phyloP scores from a whole-genome alignment of 805 yeast species.

The Yarrowia sp. region DNA sequence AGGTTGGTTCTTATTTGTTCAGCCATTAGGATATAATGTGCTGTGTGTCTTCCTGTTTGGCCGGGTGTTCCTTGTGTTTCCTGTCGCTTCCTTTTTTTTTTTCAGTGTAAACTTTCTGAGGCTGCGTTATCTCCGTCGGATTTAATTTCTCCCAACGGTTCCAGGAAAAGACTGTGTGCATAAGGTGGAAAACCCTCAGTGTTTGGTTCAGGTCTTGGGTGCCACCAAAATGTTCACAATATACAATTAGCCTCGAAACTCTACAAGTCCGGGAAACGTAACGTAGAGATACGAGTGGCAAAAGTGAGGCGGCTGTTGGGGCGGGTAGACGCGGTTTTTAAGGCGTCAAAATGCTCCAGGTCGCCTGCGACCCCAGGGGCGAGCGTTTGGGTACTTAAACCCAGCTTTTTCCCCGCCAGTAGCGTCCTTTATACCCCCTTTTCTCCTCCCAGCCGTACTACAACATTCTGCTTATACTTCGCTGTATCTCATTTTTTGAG shows the following conservation, averaged over 20 bases:
- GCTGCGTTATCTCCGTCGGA: conserved; percentile 37
- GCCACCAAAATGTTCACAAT: conserved; percentile 5
- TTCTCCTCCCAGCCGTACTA: conserved; percentile 21
- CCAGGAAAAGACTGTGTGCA: conserved; percentile 14
- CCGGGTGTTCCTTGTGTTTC: too few species aligned
- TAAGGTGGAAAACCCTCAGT: neutral
- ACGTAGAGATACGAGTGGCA: conserved; percentile 24
- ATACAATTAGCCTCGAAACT: conserved; percentile 1
- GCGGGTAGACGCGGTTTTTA: neutral
- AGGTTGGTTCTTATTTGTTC: conserved; percentile 47
- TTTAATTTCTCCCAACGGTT: conserved; percentile 10
- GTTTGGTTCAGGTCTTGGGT: neutral
- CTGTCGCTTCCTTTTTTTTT: neutral
- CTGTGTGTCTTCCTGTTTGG: too few species aligned
- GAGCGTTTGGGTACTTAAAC: too few species aligned
- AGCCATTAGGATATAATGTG: conserved; percentile 39
- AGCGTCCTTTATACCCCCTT: neutral
- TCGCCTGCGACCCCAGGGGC: too few species aligned
- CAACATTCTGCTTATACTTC: conserved; percentile 21
- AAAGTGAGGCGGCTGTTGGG: neutral
- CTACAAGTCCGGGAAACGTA: conserved; percentile 35
- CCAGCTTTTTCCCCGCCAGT: neutral
- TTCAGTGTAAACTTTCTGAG: neutral
- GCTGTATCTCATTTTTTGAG: conserved; percentile 25
- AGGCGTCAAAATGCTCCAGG: too few species aligned